These are phyloP conservation scores for Globisporangium spiculum DNA, from an alignment of 352 stramenopile genomes.

Conservation along the genomic window DNA sequence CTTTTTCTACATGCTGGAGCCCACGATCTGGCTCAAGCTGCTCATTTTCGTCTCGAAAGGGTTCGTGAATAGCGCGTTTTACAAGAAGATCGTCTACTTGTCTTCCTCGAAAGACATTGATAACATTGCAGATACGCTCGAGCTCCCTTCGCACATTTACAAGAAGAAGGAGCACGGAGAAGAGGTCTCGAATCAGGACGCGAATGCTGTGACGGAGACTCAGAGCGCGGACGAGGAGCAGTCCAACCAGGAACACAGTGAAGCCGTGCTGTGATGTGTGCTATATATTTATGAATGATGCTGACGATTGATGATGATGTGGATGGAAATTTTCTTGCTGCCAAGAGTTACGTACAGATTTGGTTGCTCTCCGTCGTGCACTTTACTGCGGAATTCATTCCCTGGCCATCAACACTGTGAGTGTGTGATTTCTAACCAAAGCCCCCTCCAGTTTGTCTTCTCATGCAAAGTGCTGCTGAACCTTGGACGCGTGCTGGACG, in stretches of 20 bases:
- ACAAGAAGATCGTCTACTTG: slow-evolving; percentile 79
- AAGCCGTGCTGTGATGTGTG: slow-evolving; percentile 8
- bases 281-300: slow-evolving; percentile 2
- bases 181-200: background rate
- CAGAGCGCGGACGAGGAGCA: background rate
- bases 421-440: background rate
- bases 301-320: background rate
- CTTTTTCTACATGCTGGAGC: slow-evolving; percentile 81
- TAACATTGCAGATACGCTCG: slow-evolving; percentile 42
- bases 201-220: background rate
- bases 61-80: slow-evolving; percentile 61
- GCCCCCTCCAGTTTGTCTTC: background rate
- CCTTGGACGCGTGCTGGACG: slow-evolving; percentile 56
- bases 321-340: background rate
- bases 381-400: background rate
- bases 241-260: background rate
- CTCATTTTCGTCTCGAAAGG: slow-evolving; percentile 66
- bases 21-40: slow-evolving; percentile 72
- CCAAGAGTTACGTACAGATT: too few species aligned
- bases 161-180: slow-evolving; percentile 6
- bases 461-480: slow-evolving; percentile 5
- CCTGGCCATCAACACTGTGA: background rate
- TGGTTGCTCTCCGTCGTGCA: background rate
- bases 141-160: slow-evolving; percentile 48
- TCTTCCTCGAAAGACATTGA: slow-evolving; percentile 41